Conservation (phyloP, 2,329 filamentous ascomycete genomes). For the Pezicula rhizophila region DNA sequence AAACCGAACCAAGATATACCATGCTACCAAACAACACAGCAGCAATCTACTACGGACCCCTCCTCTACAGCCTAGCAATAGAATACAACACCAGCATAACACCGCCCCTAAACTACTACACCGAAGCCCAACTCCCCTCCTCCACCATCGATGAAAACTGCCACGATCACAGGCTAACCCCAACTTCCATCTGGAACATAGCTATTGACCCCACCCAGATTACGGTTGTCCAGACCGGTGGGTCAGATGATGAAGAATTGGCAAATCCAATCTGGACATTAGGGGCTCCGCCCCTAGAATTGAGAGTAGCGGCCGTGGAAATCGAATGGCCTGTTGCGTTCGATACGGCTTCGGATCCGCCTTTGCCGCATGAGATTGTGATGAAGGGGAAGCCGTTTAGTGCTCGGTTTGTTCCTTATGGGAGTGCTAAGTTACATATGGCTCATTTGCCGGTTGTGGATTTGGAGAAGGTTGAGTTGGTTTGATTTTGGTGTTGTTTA, state of each 20-base stretch:
- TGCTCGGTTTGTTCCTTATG: conserved; percentile 35
- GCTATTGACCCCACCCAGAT: conserved; percentile 23
- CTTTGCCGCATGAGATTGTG: conserved; percentile 28
- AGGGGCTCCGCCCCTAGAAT: conserved; percentile 25
- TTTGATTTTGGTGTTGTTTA: not conserved
- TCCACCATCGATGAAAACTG: not conserved
- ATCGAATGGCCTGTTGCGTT: not conserved
- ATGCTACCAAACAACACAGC: conserved; percentile 29
- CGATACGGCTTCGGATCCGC: conserved; percentile 11
- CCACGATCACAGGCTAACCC: conserved; percentile 30
- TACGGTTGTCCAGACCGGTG: conserved; percentile 26
- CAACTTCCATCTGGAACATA: conserved; percentile 21
- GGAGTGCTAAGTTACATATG: conserved; percentile 39
- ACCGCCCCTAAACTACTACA: conserved; percentile 13
- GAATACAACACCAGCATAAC: not conserved
- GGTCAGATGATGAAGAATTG: too few relatives aligned
- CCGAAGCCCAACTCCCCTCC: conserved; percentile 8
- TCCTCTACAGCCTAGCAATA: conserved; percentile 37
- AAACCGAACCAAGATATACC: conserved; percentile 13
- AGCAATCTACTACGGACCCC: conserved; percentile 34
- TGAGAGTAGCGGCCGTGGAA: not conserved
- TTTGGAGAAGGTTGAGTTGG: not conserved
- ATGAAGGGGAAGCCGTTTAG: conserved; percentile 19
- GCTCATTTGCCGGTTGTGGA: conserved; percentile 32
- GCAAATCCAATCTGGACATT: conserved; percentile 26